Evolutionary conservation across 768 basidiomycete genomes (phyloP).

Genomic region (Amanita rimosa): DNA sequence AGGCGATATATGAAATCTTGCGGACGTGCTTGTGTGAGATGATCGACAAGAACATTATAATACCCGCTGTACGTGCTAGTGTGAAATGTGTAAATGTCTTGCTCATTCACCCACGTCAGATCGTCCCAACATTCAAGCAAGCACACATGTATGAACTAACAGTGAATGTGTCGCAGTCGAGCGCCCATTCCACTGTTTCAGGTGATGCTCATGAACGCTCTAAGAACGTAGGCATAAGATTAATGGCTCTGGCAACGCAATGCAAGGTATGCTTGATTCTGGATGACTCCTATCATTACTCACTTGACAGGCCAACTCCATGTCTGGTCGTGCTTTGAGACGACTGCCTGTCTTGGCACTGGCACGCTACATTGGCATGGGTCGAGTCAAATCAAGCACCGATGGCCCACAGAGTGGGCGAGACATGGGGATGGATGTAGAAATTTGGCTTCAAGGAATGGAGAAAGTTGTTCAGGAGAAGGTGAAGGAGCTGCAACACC

Average conservation of each 20-base stretch:
- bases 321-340: slow-evolving; percentile 88
- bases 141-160: slow-evolving; percentile 45
- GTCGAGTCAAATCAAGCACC: slow-evolving; percentile 16
- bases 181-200: slow-evolving; percentile 1
- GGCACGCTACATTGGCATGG: slow-evolving; percentile 65
- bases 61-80: slow-evolving; percentile 37
- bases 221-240: slow-evolving; percentile 40
- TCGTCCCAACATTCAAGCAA: slow-evolving; percentile 49
- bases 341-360: slow-evolving; percentile 92
- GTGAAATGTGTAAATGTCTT: background rate
- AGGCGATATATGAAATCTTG: slow-evolving; percentile 91
- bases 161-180: slow-evolving; percentile 16
- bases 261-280: slow-evolving; percentile 57
- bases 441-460: slow-evolving; percentile 81
- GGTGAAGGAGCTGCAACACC: slow-evolving; percentile 35
- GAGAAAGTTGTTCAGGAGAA: slow-evolving; percentile 59
- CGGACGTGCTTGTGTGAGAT: slow-evolving; percentile 76
- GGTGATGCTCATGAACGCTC: slow-evolving; percentile 34
- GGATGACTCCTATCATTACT: slow-evolving; percentile 1
- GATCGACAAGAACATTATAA: slow-evolving; percentile 59
- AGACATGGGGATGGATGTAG: slow-evolving; percentile 30
- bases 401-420: slow-evolving; percentile 2
- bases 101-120: slow-evolving; percentile 23
- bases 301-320: slow-evolving; percentile 46
- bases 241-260: slow-evolving; percentile 58